A percentile compares a stretch with the other conserved stretches of the same genome.
phyloP scores from a whole-genome alignment of 495 filamentous ascomycete genomes.

The Talaromyces adpressus region DNA sequence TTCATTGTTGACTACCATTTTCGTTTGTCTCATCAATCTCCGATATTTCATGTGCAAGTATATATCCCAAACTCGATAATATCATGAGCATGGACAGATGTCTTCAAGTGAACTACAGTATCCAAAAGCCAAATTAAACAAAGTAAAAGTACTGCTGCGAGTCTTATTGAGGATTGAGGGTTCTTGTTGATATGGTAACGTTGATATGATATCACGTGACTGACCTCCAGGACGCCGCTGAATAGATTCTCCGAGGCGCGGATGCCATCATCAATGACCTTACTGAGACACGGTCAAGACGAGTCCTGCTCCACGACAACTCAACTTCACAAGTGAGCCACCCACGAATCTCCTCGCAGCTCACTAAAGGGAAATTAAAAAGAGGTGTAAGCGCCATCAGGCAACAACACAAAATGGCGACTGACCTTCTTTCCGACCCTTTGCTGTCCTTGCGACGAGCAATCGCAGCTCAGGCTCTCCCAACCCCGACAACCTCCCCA shows the following conservation, averaged over 20 bases:
- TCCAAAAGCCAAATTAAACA: neutral
- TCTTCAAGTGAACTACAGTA: neutral
- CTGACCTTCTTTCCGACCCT: slow-evolving; percentile 53
- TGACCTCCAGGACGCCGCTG: neutral
- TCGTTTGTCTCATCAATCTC: neutral
- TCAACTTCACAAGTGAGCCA: neutral
- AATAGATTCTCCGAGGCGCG: neutral
- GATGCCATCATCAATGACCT: neutral
- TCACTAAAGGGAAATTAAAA: neutral
- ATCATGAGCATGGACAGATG: neutral
- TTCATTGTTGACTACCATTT: neutral
- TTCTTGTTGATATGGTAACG: neutral
- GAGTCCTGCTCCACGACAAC: neutral
- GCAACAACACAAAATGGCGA: slow-evolving; percentile 14
- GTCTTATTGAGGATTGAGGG: neutral
- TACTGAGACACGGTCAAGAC: neutral
- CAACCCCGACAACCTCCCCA: slow-evolving; percentile 61
- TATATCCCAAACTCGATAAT: neutral
- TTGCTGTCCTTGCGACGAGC: slow-evolving; percentile 73
- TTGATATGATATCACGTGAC: neutral
- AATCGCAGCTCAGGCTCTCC: slow-evolving; percentile 58
- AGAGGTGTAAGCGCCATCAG: neutral
- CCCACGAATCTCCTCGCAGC: neutral
- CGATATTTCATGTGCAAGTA: neutral
- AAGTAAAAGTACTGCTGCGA: neutral